These are phyloP conservation scores for Acrodontium crateriforme DNA, from an alignment of 2,329 filamentous ascomycete species.

Conservation along the genomic window DNA sequence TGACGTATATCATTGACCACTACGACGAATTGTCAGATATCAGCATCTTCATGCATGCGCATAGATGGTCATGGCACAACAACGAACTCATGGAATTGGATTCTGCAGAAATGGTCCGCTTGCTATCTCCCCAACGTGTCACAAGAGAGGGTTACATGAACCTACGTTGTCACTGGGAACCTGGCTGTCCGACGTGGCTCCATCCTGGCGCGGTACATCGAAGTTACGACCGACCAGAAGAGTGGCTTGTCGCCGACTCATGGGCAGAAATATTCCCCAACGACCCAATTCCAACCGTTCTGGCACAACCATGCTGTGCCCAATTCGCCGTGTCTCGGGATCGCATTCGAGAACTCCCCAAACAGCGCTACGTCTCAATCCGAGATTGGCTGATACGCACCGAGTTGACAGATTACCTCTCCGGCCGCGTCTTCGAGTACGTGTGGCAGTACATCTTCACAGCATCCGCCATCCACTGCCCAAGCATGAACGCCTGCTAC, in stretches of 20 bases:
- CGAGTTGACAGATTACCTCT: slow-evolving; percentile 39
- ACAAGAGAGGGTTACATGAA: slow-evolving; percentile 40
- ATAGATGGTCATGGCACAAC: slow-evolving; percentile 46
- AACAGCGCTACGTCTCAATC: slow-evolving; percentile 41
- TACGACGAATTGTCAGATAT: slow-evolving; percentile 47
- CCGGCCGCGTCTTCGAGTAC: slow-evolving; percentile 49
- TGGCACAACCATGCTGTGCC: slow-evolving; percentile 49
- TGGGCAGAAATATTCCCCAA: slow-evolving; percentile 37
- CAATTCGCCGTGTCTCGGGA: slow-evolving; percentile 49
- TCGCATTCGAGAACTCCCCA: slow-evolving; percentile 40
- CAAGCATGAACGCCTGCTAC: slow-evolving; percentile 43
- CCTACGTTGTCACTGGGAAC: slow-evolving; percentile 40
- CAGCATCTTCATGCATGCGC: slow-evolving; percentile 47
- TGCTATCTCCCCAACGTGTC: slow-evolving; percentile 33
- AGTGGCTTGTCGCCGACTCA: slow-evolving; percentile 28
- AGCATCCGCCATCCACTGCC: slow-evolving; percentile 34
- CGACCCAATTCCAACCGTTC: slow-evolving; percentile 33
- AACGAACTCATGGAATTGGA: slow-evolving; percentile 36
- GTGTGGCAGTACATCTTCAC: slow-evolving; percentile 51
- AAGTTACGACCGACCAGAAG: slow-evolving; percentile 27
- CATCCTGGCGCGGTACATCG: slow-evolving; percentile 29
- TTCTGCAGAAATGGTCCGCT: slow-evolving; percentile 30
- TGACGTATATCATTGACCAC: slow-evolving; percentile 47
- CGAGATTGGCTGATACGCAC: slow-evolving; percentile 49
- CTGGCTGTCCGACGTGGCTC: slow-evolving; percentile 43